These are phyloP conservation scores for Talaromyces sp. DNA, from an alignment of 2,329 filamentous ascomycete species.

Conservation along the genomic window DNA sequence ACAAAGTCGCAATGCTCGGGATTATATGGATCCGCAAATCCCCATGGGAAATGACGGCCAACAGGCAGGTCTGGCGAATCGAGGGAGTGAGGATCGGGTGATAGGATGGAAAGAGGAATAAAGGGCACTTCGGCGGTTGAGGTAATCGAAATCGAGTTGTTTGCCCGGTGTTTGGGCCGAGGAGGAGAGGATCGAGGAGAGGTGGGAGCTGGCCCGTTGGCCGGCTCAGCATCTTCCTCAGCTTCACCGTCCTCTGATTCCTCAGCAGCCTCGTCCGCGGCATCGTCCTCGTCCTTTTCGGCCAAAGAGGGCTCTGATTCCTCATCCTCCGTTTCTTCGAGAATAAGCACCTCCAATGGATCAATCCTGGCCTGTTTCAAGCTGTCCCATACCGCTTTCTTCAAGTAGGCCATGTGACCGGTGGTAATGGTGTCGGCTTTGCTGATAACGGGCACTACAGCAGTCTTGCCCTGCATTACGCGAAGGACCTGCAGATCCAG, in stretches of 20 bases:
- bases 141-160: conserved; percentile 9
- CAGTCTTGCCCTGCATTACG: conserved; percentile 86
- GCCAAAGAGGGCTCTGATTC: conserved; percentile 45
- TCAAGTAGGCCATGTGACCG: conserved; percentile 86
- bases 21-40: conserved; percentile 91
- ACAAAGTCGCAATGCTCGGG: conserved; percentile 90
- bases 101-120: conserved; percentile 87
- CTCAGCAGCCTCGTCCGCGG: conserved; percentile 18
- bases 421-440: conserved; percentile 97
- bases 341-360: conserved; percentile 76
- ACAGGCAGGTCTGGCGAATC: conserved; percentile 54
- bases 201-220: not conserved
- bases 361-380: conserved; percentile 83
- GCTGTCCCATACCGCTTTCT: conserved; percentile 84
- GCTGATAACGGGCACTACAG: conserved; percentile 88
- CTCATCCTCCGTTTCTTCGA: conserved; percentile 71
- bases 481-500: conserved; percentile 87
- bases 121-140: conserved; percentile 53
- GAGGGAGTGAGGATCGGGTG: conserved; percentile 73
- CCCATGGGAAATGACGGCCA: conserved; percentile 92
- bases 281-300: conserved; percentile 46
- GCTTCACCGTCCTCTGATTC: conserved; percentile 15
- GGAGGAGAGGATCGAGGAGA: conserved; percentile 3
- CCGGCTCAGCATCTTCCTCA: conserved; percentile 27
- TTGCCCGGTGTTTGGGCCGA: conserved; percentile 6